Base-by-base conservation (phyloP, 169 alveolate species). In the Cryptosporidium felis region DNA sequence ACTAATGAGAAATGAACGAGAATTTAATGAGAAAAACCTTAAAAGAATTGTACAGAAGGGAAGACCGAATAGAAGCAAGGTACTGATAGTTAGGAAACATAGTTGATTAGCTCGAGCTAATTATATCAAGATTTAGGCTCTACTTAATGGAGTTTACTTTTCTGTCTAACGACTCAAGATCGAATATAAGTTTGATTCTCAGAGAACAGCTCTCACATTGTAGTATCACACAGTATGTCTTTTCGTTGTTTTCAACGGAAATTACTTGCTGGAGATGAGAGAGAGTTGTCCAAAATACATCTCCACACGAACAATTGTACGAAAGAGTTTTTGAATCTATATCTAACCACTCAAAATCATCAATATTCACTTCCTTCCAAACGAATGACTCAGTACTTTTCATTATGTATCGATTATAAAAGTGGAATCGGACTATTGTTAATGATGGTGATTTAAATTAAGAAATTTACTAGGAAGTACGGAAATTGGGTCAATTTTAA, bases 181-280 rank as follows among this genome's bases (percentile, higher is more conserved):
- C 26, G 40, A 74, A 74, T 18, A 6, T 8, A 0, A 74, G 60
- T 36, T 56, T 74, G 26, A 74, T 53, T 21, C 56, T 74, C 16
- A 74, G 44, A 36, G 85, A 74, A 40, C 85, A 74, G 34, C 85
- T 74, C 23, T 74, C 85, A 53, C 85, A 74, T 53, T 74, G 74
- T 36, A 74, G 26, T n/a, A 74, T 21, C 34, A 51, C 42, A 1
- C 34, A 53, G 21, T 18, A 10, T 18, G 51, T 47, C 12, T 16
- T 32, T 21, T 36, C 44, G 12, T 49, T 18, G 30, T 14, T 18
- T 26, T 40, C 45, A 23, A 16, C n/a, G n/a, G 18, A 21, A 5
- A n/a, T 49, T 12, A 23, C 36, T 5, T 23, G 21, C 41, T 74
- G 74, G 8, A 74, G 61, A 34, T 74, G 47, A 16, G 41, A 3